A percentile compares a stretch with the other conserved stretches of the same genome.
Conservation (phyloP, 805 yeast genomes). For the Jamesozyma jinghongensis region DNA sequence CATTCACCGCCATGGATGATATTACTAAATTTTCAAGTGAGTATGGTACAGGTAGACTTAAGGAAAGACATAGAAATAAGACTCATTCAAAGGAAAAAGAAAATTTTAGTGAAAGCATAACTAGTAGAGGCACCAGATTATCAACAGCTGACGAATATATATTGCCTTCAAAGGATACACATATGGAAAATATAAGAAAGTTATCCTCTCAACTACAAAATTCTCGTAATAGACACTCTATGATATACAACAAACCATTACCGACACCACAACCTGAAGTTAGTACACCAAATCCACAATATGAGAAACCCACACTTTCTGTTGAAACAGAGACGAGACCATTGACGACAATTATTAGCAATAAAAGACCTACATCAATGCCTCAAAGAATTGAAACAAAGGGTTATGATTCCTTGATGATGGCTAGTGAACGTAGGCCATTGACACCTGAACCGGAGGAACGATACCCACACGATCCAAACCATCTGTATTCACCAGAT, state of each 20-base stretch:
- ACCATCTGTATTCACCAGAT: neutral
- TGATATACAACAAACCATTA: neutral
- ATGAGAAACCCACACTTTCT: no score
- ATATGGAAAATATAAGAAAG: conserved; percentile 24
- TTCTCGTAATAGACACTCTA: conserved; percentile 1
- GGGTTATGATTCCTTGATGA: conserved; percentile 1
- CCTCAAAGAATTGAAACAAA: neutral
- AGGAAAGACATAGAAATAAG: conserved; percentile 8
- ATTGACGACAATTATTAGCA: neutral
- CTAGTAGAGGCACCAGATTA: neutral
- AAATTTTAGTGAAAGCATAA: neutral
- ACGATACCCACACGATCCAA: neutral
- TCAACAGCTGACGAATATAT: neutral
- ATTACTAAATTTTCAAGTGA: conserved; percentile 26
- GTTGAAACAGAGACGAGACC: neutral
- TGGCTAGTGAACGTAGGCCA: conserved; percentile 3
- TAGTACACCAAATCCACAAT: no score
- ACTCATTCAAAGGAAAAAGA: neutral
- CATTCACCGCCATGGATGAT: conserved; percentile 25
- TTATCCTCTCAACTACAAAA: conserved; percentile 21
- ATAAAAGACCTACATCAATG: neutral
- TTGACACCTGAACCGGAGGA: conserved; percentile 1
- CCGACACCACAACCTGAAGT: neutral
- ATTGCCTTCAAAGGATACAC: neutral
- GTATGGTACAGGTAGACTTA: conserved; percentile 30